phyloP scores from a whole-genome alignment of 805 yeast species.

The Pichia gijzeniarum region DNA sequence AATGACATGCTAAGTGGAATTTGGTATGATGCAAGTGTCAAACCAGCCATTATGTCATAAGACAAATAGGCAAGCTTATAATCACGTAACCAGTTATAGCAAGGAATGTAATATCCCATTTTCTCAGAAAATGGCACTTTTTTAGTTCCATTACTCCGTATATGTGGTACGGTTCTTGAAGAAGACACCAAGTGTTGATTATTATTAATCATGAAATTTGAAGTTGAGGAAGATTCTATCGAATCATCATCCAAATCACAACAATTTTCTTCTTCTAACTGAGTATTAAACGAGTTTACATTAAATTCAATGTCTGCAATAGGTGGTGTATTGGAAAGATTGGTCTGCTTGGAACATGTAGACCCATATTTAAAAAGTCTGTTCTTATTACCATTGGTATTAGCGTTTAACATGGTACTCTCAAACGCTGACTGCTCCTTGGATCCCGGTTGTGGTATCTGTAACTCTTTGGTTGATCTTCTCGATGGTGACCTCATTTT shows the following conservation, averaged over 20 bases:
- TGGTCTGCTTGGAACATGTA: background rate
- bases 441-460: too few relatives aligned
- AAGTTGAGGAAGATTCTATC: background rate
- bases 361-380: background rate
- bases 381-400: too few relatives aligned
- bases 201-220: background rate
- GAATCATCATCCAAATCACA: constrained; percentile 1
- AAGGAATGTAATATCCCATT: constrained; percentile 61
- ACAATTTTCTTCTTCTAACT: background rate
- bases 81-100: constrained; percentile 57
- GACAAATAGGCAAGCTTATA: constrained; percentile 37
- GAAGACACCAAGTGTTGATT: background rate
- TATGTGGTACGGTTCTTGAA: constrained; percentile 6
- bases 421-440: too few relatives aligned
- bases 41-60: constrained; percentile 74
- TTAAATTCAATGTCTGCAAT: background rate
- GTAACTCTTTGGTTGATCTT: too few relatives aligned
- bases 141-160: background rate
- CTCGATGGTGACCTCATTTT: too few relatives aligned
- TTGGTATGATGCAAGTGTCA: constrained; percentile 85
- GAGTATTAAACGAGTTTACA: background rate
- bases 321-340: background rate
- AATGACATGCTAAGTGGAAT: constrained; percentile 79
- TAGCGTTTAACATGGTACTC: too few relatives aligned
- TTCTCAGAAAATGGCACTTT: constrained; percentile 18